These are phyloP conservation scores for Cladophialophora exuberans DNA, from an alignment of 2,329 filamentous ascomycete species.

Conservation along the genomic window DNA sequence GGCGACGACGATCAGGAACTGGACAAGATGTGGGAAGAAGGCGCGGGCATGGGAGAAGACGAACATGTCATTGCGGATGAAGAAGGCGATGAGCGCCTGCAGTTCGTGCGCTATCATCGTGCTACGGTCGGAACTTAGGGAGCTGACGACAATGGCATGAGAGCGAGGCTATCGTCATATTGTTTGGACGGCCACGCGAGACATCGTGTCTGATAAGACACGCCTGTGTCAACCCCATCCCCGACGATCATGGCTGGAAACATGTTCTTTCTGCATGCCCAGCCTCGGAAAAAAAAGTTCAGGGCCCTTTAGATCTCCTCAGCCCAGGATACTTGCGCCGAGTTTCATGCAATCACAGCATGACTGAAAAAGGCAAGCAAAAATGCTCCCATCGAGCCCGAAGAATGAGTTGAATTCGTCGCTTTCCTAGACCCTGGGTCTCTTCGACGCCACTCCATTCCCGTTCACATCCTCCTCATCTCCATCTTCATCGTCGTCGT, in stretches of 20 bases:
- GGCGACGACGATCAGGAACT: slow-evolving; percentile 70
- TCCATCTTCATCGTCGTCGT: slow-evolving; percentile 33
- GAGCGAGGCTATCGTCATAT: not conserved
- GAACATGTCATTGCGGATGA: slow-evolving; percentile 78
- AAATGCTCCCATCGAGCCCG: not conserved
- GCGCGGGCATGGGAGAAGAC: slow-evolving; percentile 83
- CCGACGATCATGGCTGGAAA: too few species aligned
- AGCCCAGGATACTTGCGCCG: too few species aligned
- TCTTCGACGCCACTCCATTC: slow-evolving; percentile 22
- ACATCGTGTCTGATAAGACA: too few species aligned
- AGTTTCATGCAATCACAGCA: too few species aligned
- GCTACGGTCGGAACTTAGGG: slow-evolving; percentile 21
- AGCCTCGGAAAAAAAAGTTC: too few species aligned
- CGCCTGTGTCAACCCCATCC: too few species aligned
- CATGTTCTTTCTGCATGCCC: too few species aligned
- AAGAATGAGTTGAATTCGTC: not conserved
- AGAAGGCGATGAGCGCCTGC: slow-evolving; percentile 63
- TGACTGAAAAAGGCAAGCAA: not conserved
- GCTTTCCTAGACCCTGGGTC: slow-evolving; percentile 11
- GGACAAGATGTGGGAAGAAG: slow-evolving; percentile 82
- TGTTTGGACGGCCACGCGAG: too few species aligned
- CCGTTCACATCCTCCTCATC: slow-evolving; percentile 26
- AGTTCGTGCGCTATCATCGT: slow-evolving; percentile 35
- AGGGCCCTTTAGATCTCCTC: too few species aligned
- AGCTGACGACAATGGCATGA: not conserved